These are phyloP conservation scores for Salix arbutifolia DNA, from an alignment of 345 rosid genomes.

Conservation along the genomic window DNA sequence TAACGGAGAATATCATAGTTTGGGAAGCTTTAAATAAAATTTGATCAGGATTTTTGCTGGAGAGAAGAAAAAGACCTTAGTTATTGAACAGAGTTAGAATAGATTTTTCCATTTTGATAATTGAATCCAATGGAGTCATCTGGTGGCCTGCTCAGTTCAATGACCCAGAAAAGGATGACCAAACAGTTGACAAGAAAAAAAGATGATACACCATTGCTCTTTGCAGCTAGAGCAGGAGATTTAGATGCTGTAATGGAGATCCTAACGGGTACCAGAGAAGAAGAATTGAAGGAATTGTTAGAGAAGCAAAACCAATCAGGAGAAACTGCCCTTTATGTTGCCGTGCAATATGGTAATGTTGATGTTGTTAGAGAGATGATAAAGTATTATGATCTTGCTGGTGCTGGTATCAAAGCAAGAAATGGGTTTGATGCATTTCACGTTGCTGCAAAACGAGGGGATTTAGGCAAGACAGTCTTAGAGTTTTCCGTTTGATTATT, in stretches of 20 bases:
- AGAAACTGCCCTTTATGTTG: conserved; percentile 90
- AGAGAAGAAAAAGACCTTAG: conserved; percentile 15
- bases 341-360: conserved; percentile 72
- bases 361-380: conserved; percentile 80
- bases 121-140: conserved; percentile 26
- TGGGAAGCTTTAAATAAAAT: conserved; percentile 5
- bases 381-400: conserved; percentile 58
- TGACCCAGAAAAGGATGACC: conserved; percentile 63
- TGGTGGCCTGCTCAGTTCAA: conserved; percentile 5
- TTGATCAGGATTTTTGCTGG: conserved; percentile 38
- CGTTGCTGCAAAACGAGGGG: conserved; percentile 94
- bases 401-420: conserved; percentile 79
- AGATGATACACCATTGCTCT: conserved; percentile 71
- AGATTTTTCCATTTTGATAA: background rate
- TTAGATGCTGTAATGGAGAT: conserved; percentile 45
- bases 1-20: background rate
- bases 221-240: conserved; percentile 70
- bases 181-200: conserved; percentile 83
- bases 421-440: conserved; percentile 95
- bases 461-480: conserved; percentile 46
- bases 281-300: conserved; percentile 46
- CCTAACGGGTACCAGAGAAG: conserved; percentile 35
- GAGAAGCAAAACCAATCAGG: conserved; percentile 84
- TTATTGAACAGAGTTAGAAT: background rate
- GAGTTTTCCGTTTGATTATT: background rate